Percentiles rank a stretch among this genome's conserved stretches.
Conservation (phyloP, 495 filamentous ascomycete species). For the Delitschia confertaspora region DNA sequence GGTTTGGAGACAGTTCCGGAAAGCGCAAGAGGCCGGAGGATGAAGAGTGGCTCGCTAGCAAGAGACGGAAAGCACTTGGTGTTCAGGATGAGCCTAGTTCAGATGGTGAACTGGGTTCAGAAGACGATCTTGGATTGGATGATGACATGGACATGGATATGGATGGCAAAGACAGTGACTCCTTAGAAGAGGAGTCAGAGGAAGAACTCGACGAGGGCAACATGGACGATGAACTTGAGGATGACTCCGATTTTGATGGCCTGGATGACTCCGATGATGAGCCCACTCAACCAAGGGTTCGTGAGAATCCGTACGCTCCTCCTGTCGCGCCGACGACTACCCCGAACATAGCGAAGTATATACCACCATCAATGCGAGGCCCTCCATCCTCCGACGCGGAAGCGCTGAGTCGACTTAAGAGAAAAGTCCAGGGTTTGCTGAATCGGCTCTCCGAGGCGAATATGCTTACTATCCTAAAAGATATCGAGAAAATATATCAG, state of each 20-base stretch:
- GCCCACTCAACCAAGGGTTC: constrained; percentile 33
- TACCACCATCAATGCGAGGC: constrained; percentile 76
- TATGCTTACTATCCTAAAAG: constrained; percentile 65
- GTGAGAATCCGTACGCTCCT: constrained; percentile 59
- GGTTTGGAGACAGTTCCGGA: constrained; percentile 35
- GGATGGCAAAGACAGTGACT: constrained; percentile 28
- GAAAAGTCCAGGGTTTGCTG: constrained; percentile 77
- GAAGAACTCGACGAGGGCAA: constrained; percentile 28
- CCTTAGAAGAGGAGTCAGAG: constrained; percentile 28
- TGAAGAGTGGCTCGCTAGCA: constrained; percentile 47
- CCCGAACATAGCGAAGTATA: constrained; percentile 66
- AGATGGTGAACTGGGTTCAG: constrained; percentile 4
- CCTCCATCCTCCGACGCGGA: constrained; percentile 55
- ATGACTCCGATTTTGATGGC: constrained; percentile 34
- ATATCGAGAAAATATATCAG: constrained; percentile 74
- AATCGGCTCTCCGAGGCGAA: constrained; percentile 91
- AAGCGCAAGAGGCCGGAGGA: constrained; percentile 52
- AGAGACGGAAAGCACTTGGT: constrained; percentile 57
- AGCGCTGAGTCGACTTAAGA: constrained; percentile 56
- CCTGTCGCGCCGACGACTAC: constrained; percentile 35
- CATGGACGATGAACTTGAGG: constrained; percentile 36
- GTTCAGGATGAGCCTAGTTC: constrained; percentile 41
- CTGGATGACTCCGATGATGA: constrained; percentile 30
- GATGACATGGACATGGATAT: constrained; percentile 24
- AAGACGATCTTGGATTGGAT: constrained; percentile 1